Evolutionary conservation across 78 protist genomes (phyloP).

Genomic region (Dictyostelium firmibasis): DNA sequence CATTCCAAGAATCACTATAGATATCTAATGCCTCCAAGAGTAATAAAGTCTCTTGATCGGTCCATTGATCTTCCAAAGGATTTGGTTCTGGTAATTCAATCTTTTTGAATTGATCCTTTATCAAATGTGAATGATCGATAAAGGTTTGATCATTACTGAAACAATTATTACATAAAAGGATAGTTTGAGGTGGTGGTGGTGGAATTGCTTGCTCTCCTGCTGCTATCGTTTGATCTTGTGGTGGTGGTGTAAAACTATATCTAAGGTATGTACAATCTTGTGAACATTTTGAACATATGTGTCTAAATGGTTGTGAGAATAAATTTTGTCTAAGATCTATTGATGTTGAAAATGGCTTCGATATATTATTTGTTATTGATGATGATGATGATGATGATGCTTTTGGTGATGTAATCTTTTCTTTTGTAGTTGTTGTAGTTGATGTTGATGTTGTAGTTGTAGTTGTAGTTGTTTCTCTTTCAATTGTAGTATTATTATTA

Average conservation of each 20-base stretch:
- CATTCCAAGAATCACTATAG: conserved; percentile 74
- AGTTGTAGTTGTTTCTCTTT: neutral
- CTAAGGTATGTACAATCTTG: conserved; percentile 25
- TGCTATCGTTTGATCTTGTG: neutral
- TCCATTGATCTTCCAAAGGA: conserved; percentile 58
- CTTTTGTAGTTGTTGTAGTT: neutral
- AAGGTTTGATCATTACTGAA: neutral
- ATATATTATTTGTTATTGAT: neutral
- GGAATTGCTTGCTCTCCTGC: neutral
- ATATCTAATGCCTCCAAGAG: conserved; percentile 81
- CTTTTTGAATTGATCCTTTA: neutral
- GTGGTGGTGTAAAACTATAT: neutral
- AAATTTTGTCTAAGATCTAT: conserved; percentile 41
- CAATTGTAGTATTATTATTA: neutral
- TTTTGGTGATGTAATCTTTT: neutral
- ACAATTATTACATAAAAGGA: conserved; percentile 16
- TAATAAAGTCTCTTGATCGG: conserved; percentile 84
- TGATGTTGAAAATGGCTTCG: neutral
- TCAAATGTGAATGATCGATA: neutral
- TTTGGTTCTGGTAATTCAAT: conserved; percentile 18
- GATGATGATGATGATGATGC: neutral
- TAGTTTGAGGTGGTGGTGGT: neutral
- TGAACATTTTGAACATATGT: conserved; percentile 20
- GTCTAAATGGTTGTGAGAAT: conserved; percentile 53
- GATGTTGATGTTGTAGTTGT: neutral